A percentile compares a stretch with the other conserved stretches of the same genome.
These are phyloP conservation scores for Penicillium antarcticum DNA, from an alignment of 495 filamentous ascomycete genomes.

Conservation along the genomic window DNA sequence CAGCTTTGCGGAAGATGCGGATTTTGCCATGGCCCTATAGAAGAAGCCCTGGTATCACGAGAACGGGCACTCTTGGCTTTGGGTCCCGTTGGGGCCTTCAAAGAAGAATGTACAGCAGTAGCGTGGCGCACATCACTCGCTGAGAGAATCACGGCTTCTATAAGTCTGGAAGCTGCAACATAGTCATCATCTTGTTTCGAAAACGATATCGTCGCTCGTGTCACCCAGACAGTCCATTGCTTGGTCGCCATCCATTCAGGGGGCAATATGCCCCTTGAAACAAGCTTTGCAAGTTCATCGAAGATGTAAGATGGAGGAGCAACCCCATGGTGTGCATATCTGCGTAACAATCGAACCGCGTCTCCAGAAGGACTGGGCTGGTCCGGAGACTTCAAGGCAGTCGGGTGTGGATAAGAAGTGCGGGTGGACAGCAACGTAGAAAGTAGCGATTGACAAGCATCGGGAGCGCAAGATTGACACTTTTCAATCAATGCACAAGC, in stretches of 20 bases:
- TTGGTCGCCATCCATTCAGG: conserved; percentile 49
- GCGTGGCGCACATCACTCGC: conserved; percentile 20
- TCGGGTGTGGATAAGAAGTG: conserved; percentile 26
- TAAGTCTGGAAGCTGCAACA: conserved; percentile 32
- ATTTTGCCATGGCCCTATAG: neutral
- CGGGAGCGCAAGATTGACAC: conserved; percentile 30
- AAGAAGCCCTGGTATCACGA: conserved; percentile 18
- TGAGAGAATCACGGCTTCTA: conserved; percentile 39
- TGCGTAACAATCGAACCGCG: conserved; percentile 30
- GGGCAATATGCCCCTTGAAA: conserved; percentile 35
- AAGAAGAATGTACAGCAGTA: neutral
- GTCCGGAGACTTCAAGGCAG: conserved; percentile 25
- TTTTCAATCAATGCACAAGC: conserved; percentile 34
- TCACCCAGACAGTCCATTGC: conserved; percentile 42
- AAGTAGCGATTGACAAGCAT: conserved; percentile 37
- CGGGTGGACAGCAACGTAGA: conserved; percentile 30
- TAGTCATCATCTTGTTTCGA: conserved; percentile 34
- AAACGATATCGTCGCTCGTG: conserved; percentile 39
- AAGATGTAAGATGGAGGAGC: conserved; percentile 33
- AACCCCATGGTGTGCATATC: conserved; percentile 21
- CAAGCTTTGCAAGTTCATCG: conserved; percentile 37
- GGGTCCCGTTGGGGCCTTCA: neutral
- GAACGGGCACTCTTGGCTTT: neutral
- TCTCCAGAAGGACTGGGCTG: conserved; percentile 18
- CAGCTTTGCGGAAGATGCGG: conserved; percentile 17